These are phyloP conservation scores for Polygonum aviculare DNA, from an alignment of 148 eudicot genomes.

Conservation along the genomic window DNA sequence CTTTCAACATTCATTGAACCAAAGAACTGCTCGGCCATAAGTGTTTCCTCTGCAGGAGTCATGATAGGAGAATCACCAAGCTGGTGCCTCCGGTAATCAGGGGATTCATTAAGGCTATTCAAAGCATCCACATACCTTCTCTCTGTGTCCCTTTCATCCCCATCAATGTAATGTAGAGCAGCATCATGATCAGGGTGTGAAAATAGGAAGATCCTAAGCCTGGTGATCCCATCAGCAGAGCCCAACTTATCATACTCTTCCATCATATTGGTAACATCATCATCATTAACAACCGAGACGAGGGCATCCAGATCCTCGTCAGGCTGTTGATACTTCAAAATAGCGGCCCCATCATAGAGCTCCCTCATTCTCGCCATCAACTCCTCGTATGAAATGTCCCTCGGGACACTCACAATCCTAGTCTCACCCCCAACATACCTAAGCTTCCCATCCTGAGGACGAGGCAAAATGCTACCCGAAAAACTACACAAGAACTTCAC, in stretches of 20 bases:
- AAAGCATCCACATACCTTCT: slow-evolving; percentile 91
- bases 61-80: slow-evolving; percentile 33
- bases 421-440: slow-evolving; percentile 97
- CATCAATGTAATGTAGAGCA: slow-evolving; percentile 52
- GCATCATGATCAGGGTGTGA: slow-evolving; percentile 60
- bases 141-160: slow-evolving; percentile 80
- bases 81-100: slow-evolving; percentile 42
- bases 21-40: slow-evolving; percentile 56
- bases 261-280: slow-evolving; percentile 96
- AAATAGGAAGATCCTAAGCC: slow-evolving; percentile 81
- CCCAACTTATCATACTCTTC: slow-evolving; percentile 98
- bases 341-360: slow-evolving; percentile 54
- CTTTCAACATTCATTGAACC: slow-evolving; percentile 67
- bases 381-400: slow-evolving; percentile 54
- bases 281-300: slow-evolving; percentile 92
- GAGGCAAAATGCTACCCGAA: slow-evolving; percentile 77
- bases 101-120: slow-evolving; percentile 77
- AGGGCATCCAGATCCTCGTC: slow-evolving; percentile 99
- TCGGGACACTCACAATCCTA: slow-evolving; percentile 59
- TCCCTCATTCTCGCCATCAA: slow-evolving; percentile 81
- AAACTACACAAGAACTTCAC: slow-evolving; percentile 89
- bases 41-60: slow-evolving; percentile 44
- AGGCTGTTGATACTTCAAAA: slow-evolving; percentile 94
- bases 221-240: slow-evolving; percentile 77
- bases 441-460: slow-evolving; percentile 89